These are phyloP conservation scores for Pythium sukuiense DNA, from an alignment of 352 stramenopile genomes.

Conservation along the genomic window DNA sequence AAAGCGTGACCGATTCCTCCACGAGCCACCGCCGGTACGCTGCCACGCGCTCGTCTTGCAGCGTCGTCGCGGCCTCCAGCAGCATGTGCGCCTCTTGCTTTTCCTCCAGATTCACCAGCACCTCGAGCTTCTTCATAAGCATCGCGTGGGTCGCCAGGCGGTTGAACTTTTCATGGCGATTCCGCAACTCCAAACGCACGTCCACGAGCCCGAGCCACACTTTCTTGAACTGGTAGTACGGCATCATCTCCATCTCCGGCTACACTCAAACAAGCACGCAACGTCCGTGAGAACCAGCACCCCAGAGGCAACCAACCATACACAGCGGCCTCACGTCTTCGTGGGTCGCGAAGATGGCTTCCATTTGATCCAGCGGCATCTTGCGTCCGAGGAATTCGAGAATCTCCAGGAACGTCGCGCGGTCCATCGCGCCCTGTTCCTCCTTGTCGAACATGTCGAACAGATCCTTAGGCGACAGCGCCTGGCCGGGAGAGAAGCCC, in stretches of 20 bases:
- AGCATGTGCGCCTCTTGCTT: slow-evolving; percentile 60
- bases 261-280: slow-evolving; percentile 15
- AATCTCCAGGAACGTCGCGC: slow-evolving; percentile 63
- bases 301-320: neutral
- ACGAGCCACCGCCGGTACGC: slow-evolving; percentile 47
- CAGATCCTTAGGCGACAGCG: slow-evolving; percentile 71
- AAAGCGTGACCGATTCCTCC: slow-evolving; percentile 44
- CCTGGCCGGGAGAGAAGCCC: slow-evolving; percentile 69
- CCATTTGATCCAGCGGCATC: slow-evolving; percentile 60
- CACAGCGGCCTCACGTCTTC: slow-evolving; percentile 51
- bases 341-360: slow-evolving; percentile 62
- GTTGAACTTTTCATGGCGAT: slow-evolving; percentile 67
- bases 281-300: neutral
- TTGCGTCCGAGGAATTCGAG: slow-evolving; percentile 69
- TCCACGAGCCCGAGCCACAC: slow-evolving; percentile 70
- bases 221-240: slow-evolving; percentile 72
- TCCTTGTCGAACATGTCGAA: slow-evolving; percentile 84
- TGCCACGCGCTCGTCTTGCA: slow-evolving; percentile 52
- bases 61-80: slow-evolving; percentile 47
- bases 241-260: slow-evolving; percentile 69
- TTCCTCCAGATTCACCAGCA: slow-evolving; percentile 68
- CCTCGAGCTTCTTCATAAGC: slow-evolving; percentile 64
- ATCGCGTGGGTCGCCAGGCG: slow-evolving; percentile 47
- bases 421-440: slow-evolving; percentile 65
- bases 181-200: slow-evolving; percentile 58